These are phyloP conservation scores for Chalciporus sphaerocephalus DNA, from an alignment of 768 basidiomycete species.

Conservation along the genomic window DNA sequence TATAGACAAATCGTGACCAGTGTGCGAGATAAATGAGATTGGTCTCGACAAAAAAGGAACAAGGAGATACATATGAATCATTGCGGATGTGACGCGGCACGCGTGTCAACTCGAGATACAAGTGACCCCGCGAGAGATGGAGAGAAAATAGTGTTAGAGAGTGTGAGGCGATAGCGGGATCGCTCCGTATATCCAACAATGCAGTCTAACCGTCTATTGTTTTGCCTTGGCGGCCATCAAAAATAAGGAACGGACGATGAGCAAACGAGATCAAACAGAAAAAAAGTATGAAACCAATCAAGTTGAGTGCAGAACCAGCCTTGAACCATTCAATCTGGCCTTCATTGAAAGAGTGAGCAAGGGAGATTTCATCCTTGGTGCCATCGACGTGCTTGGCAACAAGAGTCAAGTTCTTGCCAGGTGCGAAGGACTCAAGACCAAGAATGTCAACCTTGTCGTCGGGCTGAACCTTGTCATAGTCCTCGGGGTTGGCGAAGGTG, in stretches of 20 bases:
- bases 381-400: conserved; percentile 82
- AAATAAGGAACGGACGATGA: conserved; percentile 10
- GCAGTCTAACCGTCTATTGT: conserved; percentile 26
- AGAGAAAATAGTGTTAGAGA: background rate
- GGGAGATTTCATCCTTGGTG: conserved; percentile 62
- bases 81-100: background rate
- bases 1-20: conserved; percentile 17
- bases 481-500: conserved; percentile 85
- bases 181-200: background rate
- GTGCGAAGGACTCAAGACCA: conserved; percentile 84
- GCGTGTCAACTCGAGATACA: no score
- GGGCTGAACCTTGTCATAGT: conserved; percentile 91
- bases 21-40: conserved; percentile 4
- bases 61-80: background rate
- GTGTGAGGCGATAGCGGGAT: background rate
- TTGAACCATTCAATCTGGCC: conserved; percentile 99
- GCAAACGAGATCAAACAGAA: background rate
- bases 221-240: conserved; percentile 71
- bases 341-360: conserved; percentile 94
- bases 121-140: background rate
- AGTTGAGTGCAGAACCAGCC: conserved; percentile 90
- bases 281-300: conserved; percentile 45
- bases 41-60: background rate
- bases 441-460: conserved; percentile 86
- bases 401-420: conserved; percentile 87